Evolutionary conservation across 2,329 filamentous ascomycete genomes (phyloP).

Genomic region (Paracoccidioides brasiliensis): DNA sequence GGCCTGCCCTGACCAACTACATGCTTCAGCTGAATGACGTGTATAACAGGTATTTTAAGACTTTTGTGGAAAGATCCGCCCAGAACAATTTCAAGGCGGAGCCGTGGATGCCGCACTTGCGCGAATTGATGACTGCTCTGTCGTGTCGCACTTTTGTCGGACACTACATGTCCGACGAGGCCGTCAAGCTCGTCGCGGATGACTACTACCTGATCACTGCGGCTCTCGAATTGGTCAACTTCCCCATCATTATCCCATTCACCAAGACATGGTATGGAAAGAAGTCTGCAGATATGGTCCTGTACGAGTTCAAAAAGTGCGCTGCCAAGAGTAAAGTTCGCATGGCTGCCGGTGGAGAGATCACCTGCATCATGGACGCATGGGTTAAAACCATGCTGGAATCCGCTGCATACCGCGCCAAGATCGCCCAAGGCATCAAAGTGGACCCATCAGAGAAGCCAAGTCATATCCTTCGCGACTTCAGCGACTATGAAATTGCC

Average conservation of each 20-base stretch:
- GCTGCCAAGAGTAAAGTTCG: slow-evolving; percentile 85
- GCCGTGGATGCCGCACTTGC: slow-evolving; percentile 84
- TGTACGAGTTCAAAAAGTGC: slow-evolving; percentile 80
- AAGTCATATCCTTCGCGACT: slow-evolving; percentile 65
- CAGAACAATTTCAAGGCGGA: slow-evolving; percentile 58
- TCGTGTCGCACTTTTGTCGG: slow-evolving; percentile 96
- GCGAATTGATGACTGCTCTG: slow-evolving; percentile 87
- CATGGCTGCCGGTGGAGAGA: slow-evolving; percentile 75
- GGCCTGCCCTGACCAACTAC: slow-evolving; percentile 73
- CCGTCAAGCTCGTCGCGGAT: slow-evolving; percentile 85
- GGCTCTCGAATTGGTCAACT: slow-evolving; percentile 93
- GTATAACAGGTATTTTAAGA: slow-evolving; percentile 73
- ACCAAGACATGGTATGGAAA: slow-evolving; percentile 97
- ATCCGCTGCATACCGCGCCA: slow-evolving; percentile 68
- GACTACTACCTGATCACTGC: slow-evolving; percentile 96
- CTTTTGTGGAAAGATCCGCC: slow-evolving; percentile 63
- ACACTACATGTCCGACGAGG: slow-evolving; percentile 81
- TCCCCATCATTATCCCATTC: slow-evolving; percentile 89
- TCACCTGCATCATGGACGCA: slow-evolving; percentile 87
- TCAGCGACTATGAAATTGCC: slow-evolving; percentile 80
- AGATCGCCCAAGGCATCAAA: slow-evolving; percentile 56
- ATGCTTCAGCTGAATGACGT: slow-evolving; percentile 86
- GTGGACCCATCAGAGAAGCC: slow-evolving; percentile 68
- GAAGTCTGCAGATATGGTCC: slow-evolving; percentile 84
- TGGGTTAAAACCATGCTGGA: slow-evolving; percentile 86